Conservation (phyloP, 176 grass and related monocot genomes). For the Pontederia crassipes region DNA sequence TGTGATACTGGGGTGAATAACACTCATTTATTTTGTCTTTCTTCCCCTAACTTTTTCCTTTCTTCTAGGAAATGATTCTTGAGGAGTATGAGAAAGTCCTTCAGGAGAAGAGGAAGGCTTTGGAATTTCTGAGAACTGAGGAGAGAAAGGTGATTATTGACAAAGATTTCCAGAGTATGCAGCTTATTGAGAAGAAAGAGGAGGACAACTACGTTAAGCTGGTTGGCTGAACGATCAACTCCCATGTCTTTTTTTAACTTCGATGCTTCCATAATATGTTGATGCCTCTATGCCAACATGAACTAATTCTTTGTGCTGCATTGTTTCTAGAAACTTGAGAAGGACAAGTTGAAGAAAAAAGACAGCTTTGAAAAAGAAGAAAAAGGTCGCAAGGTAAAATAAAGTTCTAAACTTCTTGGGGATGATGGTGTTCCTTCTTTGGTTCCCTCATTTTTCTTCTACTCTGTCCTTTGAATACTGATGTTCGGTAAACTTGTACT, state of each 20-base stretch:
- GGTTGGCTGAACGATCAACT: background rate
- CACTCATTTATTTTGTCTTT: background rate
- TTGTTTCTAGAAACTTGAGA: constrained; percentile 7
- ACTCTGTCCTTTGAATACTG: background rate
- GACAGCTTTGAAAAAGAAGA: constrained; percentile 8
- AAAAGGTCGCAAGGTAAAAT: constrained; percentile 10
- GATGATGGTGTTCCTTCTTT: background rate
- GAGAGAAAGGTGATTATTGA: constrained; percentile 14
- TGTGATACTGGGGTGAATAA: too few species aligned
- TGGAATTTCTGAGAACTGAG: constrained; percentile 1
- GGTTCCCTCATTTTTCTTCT: background rate
- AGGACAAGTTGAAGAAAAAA: constrained; percentile 14
- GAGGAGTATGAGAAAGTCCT: constrained; percentile 8
- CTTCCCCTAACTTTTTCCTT: background rate
- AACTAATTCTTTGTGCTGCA: background rate
- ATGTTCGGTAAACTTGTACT: too few species aligned
- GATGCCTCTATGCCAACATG: too few species aligned
- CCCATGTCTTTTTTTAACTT: background rate
- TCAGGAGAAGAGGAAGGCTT: constrained; percentile 14
- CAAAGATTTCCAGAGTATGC: constrained; percentile 16
- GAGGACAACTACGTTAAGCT: constrained; percentile 4
- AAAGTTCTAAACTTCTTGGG: background rate
- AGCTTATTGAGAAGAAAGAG: constrained; percentile 12
- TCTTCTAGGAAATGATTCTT: constrained; percentile 7
- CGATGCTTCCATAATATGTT: too few species aligned